Conservation (phyloP, 257 asterid species). For the Salvia splendens region DNA sequence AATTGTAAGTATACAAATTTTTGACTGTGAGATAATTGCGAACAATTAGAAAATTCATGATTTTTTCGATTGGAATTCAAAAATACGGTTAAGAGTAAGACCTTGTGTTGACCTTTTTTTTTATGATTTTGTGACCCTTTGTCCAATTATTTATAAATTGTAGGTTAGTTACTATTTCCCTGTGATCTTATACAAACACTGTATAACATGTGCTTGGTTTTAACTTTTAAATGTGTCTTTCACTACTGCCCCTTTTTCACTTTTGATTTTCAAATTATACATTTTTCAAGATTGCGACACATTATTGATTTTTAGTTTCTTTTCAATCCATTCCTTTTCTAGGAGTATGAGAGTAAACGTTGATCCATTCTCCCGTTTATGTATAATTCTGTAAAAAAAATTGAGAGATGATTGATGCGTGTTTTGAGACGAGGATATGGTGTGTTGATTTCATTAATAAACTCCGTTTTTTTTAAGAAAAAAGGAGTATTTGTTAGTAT, state of each 20-base stretch:
- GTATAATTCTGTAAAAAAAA: no score
- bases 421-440: no score
- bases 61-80: no score
- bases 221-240: conserved; percentile 22
- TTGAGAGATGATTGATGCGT: no score
- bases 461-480: no score
- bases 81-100: no score
- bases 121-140: not conserved
- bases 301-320: not conserved
- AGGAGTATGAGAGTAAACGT: not conserved
- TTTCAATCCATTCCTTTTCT: not conserved
- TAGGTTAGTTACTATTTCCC: conserved; percentile 16
- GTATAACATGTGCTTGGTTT: conserved; percentile 22
- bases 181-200: conserved; percentile 33
- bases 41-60: not conserved
- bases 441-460: no score
- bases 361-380: no score
- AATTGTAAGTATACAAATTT: no score
- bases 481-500: no score
- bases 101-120: no score
- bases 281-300: conserved; percentile 16
- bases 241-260: not conserved
- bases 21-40: no score
- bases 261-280: conserved; percentile 15
- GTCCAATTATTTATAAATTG: not conserved